phyloP scores from a whole-genome alignment of 352 stramenopile species.

The Globisporangium emineosum region DNA sequence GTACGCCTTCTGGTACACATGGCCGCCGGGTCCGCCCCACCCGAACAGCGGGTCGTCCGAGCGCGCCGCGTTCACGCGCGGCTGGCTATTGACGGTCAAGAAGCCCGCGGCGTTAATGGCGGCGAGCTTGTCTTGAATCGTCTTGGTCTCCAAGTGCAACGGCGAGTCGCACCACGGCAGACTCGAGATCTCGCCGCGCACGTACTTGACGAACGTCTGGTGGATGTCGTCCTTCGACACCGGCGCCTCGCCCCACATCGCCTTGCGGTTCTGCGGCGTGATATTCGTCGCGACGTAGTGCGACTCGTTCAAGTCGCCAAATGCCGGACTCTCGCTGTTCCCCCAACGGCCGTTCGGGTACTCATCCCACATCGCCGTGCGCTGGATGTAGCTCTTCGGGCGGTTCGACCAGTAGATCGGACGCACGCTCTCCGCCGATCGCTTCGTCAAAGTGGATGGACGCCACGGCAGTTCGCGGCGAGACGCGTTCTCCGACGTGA shows the following conservation, averaged over 20 bases:
- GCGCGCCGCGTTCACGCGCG: constrained; percentile 87
- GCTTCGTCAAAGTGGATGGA: constrained; percentile 86
- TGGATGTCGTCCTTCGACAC: constrained; percentile 89
- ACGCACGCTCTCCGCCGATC: constrained; percentile 87
- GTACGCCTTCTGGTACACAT: constrained; percentile 99
- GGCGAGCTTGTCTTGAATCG: constrained; percentile 78
- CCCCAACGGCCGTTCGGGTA: constrained; percentile 97
- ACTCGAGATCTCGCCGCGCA: constrained; percentile 93
- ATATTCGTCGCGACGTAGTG: constrained; percentile 90
- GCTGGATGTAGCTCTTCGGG: constrained; percentile 95
- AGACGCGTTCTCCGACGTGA: constrained; percentile 43
- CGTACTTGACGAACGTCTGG: constrained; percentile 95
- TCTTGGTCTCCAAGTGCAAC: constrained; percentile 93
- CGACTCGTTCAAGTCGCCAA: constrained; percentile 94
- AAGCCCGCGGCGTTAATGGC: constrained; percentile 85
- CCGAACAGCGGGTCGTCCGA: constrained; percentile 94
- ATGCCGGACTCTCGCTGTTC: constrained; percentile 93
- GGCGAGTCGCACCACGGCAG: constrained; percentile 97
- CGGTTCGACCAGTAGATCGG: constrained; percentile 99
- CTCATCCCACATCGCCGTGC: constrained; percentile 98
- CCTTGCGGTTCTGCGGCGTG: constrained; percentile 71
- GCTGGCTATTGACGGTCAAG: constrained; percentile 97
- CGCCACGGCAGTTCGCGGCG: constrained; percentile 90
- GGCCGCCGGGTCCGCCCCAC: constrained; percentile 94
- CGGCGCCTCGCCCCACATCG: constrained; percentile 94